A percentile compares a stretch with the other conserved stretches of the same genome.
phyloP scores from a whole-genome alignment of 2,329 filamentous ascomycete genomes.

The Pseudocercospora fijiensis region DNA sequence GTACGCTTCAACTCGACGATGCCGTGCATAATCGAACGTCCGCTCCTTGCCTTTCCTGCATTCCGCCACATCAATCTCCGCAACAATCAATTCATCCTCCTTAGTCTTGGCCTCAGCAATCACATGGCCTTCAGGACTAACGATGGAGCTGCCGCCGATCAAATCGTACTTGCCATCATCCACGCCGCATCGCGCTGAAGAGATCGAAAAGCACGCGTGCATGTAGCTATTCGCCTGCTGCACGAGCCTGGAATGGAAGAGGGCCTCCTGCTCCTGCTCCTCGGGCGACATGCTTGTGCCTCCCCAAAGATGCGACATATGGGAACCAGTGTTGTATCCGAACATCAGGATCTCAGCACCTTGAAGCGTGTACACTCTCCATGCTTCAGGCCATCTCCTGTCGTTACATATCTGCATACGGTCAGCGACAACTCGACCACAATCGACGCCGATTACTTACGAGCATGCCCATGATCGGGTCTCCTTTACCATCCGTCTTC shows the following conservation, averaged over 20 bases:
- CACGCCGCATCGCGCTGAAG: conserved; percentile 51
- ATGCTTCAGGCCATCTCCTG: conserved; percentile 55
- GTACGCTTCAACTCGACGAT: conserved; percentile 49
- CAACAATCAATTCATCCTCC: conserved; percentile 53
- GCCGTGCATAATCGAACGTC: conserved; percentile 48
- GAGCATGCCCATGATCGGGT: conserved; percentile 56
- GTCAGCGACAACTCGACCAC: neutral
- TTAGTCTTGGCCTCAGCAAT: conserved; percentile 52
- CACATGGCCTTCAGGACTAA: conserved; percentile 51
- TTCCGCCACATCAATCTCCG: conserved; percentile 51
- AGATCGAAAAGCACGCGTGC: conserved; percentile 54
- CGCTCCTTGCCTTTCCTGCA: conserved; percentile 52
- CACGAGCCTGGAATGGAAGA: conserved; percentile 54
- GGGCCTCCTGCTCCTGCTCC: conserved; percentile 49
- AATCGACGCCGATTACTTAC: conserved; percentile 35
- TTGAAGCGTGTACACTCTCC: conserved; percentile 54
- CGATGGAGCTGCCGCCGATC: conserved; percentile 52
- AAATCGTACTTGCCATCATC: conserved; percentile 54
- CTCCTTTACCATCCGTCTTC: conserved; percentile 42
- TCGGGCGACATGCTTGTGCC: conserved; percentile 45
- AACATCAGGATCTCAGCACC: conserved; percentile 51
- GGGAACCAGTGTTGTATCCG: conserved; percentile 47
- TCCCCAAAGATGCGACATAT: conserved; percentile 50
- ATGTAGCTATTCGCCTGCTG: conserved; percentile 56
- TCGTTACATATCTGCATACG: conserved; percentile 49